Base-by-base conservation (phyloP, 345 rosid genomes). In the Hibiscus trionum region DNA sequence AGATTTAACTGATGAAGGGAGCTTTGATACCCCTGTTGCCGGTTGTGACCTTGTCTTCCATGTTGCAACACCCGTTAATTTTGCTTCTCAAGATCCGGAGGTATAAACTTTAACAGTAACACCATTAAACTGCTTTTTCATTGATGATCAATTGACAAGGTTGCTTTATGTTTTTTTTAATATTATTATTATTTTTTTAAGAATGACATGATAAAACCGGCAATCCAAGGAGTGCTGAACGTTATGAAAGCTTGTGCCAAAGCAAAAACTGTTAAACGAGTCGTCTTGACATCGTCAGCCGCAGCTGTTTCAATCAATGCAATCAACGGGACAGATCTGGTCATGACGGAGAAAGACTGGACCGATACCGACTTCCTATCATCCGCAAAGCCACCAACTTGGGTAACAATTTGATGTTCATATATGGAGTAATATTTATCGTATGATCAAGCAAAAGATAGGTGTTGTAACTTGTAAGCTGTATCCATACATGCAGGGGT, bases 191-290 rank as follows among this genome's bases (percentile, higher is more conserved):
- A 21, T 21, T 4, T 12, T 37, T 12, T 65, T 42, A 69, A 94
- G 99, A 88, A 81, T 83, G 97, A 94, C 69, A 87, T 95, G 92
- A 89, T 94, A 79, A 89, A 92, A 75, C 99, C 99, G 4, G 97
- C 93, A 4, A 77, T 78, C 61, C 84, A 92, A 81, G 97, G 99
- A 74, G 97, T 84, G 4, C 46, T 80, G 56, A 90, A 92, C 82
- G 97, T 95, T 12, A 66, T 95, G 79, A 85, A 82, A 77, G 85
- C 97, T 53, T 92, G 93, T 73, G 81, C 70, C 7, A 86, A 83
- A 62, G 78, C 91, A 0, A 84, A 87, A 75, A 79, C 97, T 11
- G 81, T 95, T 47, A 95, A 87, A 75, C 88, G 92, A 1, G 93
- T 89, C 16, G 72, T 95, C n/a, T 60, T 88, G 79, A 95, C 99